Conservation (phyloP, 2,329 filamentous ascomycete species). For the Alternaria conjuncta region DNA sequence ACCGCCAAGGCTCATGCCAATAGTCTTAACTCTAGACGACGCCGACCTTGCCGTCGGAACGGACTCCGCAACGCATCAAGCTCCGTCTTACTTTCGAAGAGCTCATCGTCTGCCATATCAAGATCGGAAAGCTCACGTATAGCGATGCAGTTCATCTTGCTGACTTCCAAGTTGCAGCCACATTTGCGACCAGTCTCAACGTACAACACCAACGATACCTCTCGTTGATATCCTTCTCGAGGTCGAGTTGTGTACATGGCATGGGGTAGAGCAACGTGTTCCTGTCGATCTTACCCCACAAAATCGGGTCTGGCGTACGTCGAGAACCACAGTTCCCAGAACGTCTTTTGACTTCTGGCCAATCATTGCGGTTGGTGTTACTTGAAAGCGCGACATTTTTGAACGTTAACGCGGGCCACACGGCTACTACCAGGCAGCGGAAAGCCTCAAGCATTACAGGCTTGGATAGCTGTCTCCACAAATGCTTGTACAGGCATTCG, state of each 20-base stretch:
- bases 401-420: neutral
- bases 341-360: neutral
- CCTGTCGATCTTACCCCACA: conserved; percentile 11
- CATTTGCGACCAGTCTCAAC: neutral
- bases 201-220: neutral
- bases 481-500: conserved; percentile 9
- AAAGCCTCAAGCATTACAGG: neutral
- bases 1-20: conserved; percentile 5
- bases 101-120: neutral
- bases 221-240: too few species aligned
- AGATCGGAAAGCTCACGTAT: neutral
- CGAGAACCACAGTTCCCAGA: neutral
- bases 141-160: neutral
- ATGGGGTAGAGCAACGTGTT: neutral
- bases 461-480: conserved; percentile 1
- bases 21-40: neutral
- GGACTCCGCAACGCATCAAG: neutral
- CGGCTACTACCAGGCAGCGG: neutral
- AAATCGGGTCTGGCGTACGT: neutral
- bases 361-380: conserved; percentile 24
- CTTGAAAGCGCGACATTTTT: conserved; percentile 14
- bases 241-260: neutral
- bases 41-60: conserved; percentile 6
- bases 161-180: neutral
- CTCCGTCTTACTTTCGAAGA: neutral